A percentile compares a stretch with the other conserved stretches of the same genome.
Evolutionary conservation across 805 yeast species (phyloP).

Genomic region (Middelhovenomyces tepae): DNA sequence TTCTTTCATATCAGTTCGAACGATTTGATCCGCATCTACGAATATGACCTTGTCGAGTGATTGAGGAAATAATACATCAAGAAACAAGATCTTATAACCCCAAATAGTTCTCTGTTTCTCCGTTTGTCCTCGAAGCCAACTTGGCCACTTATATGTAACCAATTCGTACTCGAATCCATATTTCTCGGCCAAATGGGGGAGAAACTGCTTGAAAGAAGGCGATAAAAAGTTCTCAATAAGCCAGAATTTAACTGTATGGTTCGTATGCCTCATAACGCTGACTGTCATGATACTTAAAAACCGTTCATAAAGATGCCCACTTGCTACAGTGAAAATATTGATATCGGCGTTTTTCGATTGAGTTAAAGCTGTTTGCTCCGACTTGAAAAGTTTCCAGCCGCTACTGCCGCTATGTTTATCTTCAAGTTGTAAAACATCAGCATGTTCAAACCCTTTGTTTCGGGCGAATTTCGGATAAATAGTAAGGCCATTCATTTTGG

Average conservation of each 20-base stretch:
- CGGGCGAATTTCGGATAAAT: slow-evolving; percentile 39
- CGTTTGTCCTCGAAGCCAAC: slow-evolving; percentile 72
- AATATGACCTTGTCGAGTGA: slow-evolving; percentile 66
- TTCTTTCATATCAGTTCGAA: slow-evolving; percentile 65
- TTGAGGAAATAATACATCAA: slow-evolving; percentile 82
- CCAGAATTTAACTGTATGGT: slow-evolving; percentile 73
- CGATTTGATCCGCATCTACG: slow-evolving; percentile 80
- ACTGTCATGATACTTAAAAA: slow-evolving; percentile 70
- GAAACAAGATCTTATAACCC: slow-evolving; percentile 80
- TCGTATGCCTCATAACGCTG: slow-evolving; percentile 60
- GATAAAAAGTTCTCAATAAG: slow-evolving; percentile 74
- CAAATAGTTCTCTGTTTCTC: slow-evolving; percentile 74
- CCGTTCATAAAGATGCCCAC: slow-evolving; percentile 73
- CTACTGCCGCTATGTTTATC: slow-evolving; percentile 4
- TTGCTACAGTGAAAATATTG: slow-evolving; percentile 74
- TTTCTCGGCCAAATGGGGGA: slow-evolving; percentile 50
- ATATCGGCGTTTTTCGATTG: slow-evolving; percentile 44
- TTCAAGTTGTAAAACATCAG: slow-evolving; percentile 14
- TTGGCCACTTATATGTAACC: slow-evolving; percentile 88
- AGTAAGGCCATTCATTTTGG: slow-evolving; percentile 38
- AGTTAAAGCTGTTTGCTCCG: slow-evolving; percentile 8
- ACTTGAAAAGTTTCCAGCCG: slow-evolving; percentile 9
- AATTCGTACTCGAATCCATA: slow-evolving; percentile 65
- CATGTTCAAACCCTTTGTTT: slow-evolving; percentile 33
- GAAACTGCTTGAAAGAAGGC: slow-evolving; percentile 49